These are phyloP conservation scores for Hyphopichia pseudoburtonii DNA, from an alignment of 1,139 yeast genomes.

Conservation along the genomic window DNA sequence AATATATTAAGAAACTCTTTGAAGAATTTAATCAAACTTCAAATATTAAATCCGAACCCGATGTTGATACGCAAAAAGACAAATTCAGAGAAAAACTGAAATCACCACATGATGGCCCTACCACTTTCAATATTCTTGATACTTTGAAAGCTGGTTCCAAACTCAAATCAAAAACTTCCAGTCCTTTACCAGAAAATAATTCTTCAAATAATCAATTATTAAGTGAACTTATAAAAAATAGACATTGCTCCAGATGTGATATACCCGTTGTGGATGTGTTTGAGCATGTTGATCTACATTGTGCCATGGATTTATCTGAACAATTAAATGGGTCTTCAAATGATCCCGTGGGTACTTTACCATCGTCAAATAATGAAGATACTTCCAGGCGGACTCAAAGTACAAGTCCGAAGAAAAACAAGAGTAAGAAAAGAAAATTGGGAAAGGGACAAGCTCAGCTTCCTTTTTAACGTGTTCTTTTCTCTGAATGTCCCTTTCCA, in stretches of 20 bases:
- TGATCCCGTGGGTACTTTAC: neutral
- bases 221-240: slow-evolving; percentile 16
- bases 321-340: slow-evolving; percentile 17
- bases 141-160: neutral
- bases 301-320: slow-evolving; percentile 38
- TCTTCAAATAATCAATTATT: slow-evolving; percentile 10
- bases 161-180: neutral
- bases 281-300: slow-evolving; percentile 44
- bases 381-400: neutral
- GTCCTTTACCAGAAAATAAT: neutral
- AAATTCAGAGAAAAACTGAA: too few species aligned
- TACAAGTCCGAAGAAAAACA: neutral
- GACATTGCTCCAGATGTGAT: slow-evolving; percentile 28
- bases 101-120: too few species aligned
- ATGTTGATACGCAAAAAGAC: neutral
- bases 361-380: too few species aligned
- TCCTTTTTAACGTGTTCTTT: too few species aligned
- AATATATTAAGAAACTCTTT: slow-evolving; percentile 16
- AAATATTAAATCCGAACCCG: neutral
- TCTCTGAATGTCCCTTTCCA: too few species aligned
- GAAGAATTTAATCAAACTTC: slow-evolving; percentile 10
- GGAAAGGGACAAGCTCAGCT: slow-evolving; percentile 4
- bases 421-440: slow-evolving; percentile 1
- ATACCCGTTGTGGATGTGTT: slow-evolving; percentile 26
- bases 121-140: neutral